Evolutionary conservation across 352 stramenopile species (phyloP), one percentile per base, ranked within the genome.

Genomic region (Phytophthora nicotianae): DNA sequence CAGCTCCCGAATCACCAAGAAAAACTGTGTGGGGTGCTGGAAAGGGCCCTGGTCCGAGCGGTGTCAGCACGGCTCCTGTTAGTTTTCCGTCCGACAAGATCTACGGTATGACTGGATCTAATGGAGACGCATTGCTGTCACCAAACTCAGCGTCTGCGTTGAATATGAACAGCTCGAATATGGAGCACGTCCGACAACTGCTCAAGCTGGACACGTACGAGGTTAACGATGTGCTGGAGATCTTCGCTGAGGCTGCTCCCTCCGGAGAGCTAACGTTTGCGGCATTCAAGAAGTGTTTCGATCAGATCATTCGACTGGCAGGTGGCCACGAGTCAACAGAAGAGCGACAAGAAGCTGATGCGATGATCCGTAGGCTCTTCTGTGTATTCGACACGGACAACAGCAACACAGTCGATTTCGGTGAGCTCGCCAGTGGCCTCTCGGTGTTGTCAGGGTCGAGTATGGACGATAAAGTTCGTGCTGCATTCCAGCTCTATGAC

Each of bases 151-250:
- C 75, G 4, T 82, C 74, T 27, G 61, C 70, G 24, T 16, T 89
- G 17, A 86, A 74, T 46, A 87, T 90, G 74, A 90, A 87, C 50
- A 90, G 76, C 52, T 75, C 81, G 3, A 89, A 83, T 43, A 93
- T 95, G 86, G 83, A 90, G 13, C 75, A 78, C 35, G 79, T 88
- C 20, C 81, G 87, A 1, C 68, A 77, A n/a, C 51, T 96, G 29
- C 74, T 95, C 14, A 93, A 95, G 58, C 65, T 97, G 27, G 85
- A 93, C 58, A 77, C 81, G 13, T 96, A 94, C 74, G 81, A 91
- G 63, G 83, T 95, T 21, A 92, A 93, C 62, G 89, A 97, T 43
- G 63, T 97, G 40, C 83, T 97, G 37, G 86, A 96, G 63, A 93
- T 95, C 51, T 94, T 97, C 56, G 84, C 83, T 0, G 88, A 96